phyloP scores from a whole-genome alignment of 202 grass and related monocot species.

The Dendrocalamus latiflorus region DNA sequence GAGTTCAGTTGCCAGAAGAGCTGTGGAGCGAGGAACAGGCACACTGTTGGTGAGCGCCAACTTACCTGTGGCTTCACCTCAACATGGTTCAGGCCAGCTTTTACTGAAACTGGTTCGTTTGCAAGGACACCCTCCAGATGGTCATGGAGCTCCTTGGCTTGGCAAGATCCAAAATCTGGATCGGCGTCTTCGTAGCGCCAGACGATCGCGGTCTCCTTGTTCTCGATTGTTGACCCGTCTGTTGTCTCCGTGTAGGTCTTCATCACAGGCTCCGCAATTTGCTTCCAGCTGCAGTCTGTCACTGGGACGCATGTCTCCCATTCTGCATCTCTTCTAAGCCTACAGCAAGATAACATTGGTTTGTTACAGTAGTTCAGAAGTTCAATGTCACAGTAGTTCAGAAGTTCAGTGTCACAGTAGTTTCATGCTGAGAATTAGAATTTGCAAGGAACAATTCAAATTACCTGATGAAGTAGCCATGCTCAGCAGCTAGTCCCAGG shows the following conservation, averaged over 20 bases:
- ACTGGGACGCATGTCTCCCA: conserved; percentile 52
- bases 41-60: background rate
- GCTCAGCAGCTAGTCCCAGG: conserved; percentile 69
- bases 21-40: background rate
- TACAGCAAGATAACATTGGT: conserved; percentile 23
- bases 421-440: background rate
- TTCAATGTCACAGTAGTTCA: too few relatives aligned
- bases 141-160: conserved; percentile 85
- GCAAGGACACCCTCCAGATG: conserved; percentile 80
- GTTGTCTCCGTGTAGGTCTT: conserved; percentile 80
- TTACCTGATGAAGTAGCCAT: conserved; percentile 85
- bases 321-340: conserved; percentile 58
- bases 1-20: background rate
- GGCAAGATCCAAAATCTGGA: conserved; percentile 86
- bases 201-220: conserved; percentile 73
- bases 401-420: background rate
- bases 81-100: conserved; percentile 65
- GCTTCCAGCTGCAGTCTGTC: conserved; percentile 80
- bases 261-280: conserved; percentile 91
- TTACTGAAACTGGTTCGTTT: conserved; percentile 80
- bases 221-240: conserved; percentile 73
- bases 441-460: background rate
- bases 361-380: background rate
- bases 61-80: conserved; percentile 94
- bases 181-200: conserved; percentile 86